Evolutionary conservation across 2,329 filamentous ascomycete genomes (phyloP), one percentile per base, ranked within the genome.

Genomic region (Mycosphaerella sp.): DNA sequence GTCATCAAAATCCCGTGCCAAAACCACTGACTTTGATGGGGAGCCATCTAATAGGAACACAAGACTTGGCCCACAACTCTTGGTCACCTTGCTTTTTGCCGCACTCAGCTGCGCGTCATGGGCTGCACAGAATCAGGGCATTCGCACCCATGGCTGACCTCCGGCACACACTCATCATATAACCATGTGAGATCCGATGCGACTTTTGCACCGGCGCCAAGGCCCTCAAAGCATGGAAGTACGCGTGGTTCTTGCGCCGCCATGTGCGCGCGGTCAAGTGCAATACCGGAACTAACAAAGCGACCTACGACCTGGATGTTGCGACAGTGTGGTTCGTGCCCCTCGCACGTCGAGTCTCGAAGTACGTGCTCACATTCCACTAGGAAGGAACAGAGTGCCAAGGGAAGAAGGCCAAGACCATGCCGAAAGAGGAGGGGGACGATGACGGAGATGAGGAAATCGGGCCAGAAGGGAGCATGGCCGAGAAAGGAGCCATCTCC

Each of bases 181-280:
- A 64, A 48, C 56, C 56, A 26, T 67, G 65, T 42, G 65, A 67
- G 51, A 48, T 51, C 6, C 56, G 56, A 31, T 67, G 65, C 55
- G 54, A 55, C 47, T 67, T 62, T 48, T 67, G 65, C 53, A 45
- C 47, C 3, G 54, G 51, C 2, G 53, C 36, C 11, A 54, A 36
- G n/a, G 10, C 49, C 0, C 45, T 58, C 12, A 60, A 61, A 40
- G 40, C 54, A 12, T 66, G 62, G 60, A 63, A 64, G 42, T 64
- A 59, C 36, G 61, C 63, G 4, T 66, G 65, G 64, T 66, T 63
- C 47, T 44, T 66, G 31, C 62, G 65, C n/a, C 57, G 63, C 23
- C 65, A 67, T 45, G 62, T 66, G 7, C 57, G 59, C 29, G 56
- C 59, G 5, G 54, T 62, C n/a, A 63, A 66, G 50, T 51, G 55